phyloP scores from a whole-genome alignment of 179 eudicot species.

The Actinidia arguta region DNA sequence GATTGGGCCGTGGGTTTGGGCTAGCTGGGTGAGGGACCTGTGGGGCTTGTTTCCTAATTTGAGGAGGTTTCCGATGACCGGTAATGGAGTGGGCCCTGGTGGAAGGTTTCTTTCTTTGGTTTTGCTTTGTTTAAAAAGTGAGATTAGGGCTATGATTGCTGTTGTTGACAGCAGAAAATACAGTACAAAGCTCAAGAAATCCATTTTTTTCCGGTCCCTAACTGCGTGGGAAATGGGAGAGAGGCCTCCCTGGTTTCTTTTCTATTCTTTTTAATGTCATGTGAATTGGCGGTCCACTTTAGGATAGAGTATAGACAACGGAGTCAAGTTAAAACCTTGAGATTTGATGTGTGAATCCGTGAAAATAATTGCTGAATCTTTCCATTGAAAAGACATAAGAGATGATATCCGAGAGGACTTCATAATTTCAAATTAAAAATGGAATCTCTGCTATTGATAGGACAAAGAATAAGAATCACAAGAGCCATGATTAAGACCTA shows the following conservation, averaged over 20 bases:
- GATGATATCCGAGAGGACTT: too few species aligned
- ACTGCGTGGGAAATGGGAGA: background rate
- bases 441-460: too few species aligned
- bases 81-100: slow-evolving; percentile 18
- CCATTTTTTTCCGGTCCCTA: background rate
- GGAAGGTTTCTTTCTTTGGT: slow-evolving; percentile 11
- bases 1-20: slow-evolving; percentile 18
- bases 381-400: too few species aligned
- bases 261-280: background rate
- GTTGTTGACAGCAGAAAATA: background rate
- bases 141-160: background rate
- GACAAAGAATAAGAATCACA: too few species aligned
- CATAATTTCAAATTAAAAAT: too few species aligned
- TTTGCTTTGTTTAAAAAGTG: background rate
- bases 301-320: too few species aligned
- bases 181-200: background rate
- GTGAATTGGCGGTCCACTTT: too few species aligned
- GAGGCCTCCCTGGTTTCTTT: background rate
- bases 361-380: too few species aligned
- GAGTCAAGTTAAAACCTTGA: too few species aligned
- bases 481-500: too few species aligned
- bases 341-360: too few species aligned
- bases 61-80: slow-evolving; percentile 20
- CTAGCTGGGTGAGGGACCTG: slow-evolving; percentile 19
- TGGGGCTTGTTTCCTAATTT: slow-evolving; percentile 15